Base-by-base conservation (phyloP, 2,329 filamentous ascomycete species). In the Thelonectria olida region DNA sequence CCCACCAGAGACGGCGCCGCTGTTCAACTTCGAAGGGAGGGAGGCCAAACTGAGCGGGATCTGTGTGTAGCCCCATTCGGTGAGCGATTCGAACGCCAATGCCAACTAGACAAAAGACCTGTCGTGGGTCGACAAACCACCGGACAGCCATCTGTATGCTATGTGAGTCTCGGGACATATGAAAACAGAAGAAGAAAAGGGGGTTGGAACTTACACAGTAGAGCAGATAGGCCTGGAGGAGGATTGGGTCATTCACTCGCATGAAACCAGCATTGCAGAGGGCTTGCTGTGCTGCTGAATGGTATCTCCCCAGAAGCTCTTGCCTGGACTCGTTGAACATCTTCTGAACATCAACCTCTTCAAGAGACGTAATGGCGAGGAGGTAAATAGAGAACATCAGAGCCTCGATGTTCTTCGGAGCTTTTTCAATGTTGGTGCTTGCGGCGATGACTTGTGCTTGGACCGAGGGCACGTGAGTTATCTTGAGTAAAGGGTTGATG, bases 1-100 rank as follows among this genome's bases (percentile, higher is more conserved):
- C 86, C 90, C 90, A 93, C 90, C 90, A 92, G 2, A 93, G 78
- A 36, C 90, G 83, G 50, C 90, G 85, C n/a, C 90, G 84, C 75
- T 91, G 84, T 75, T 92, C 90, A 4, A 86, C 84, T 68, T 92
- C 89, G 54, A 88, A 91, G 28, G 80, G 84, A 4, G 76, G 79
- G 3, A 87, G 67, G 5, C 74, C 82, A 52, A 84, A 84, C 56
- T 85, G 80, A 2, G 78, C 79, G 2, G 85, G 81, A 70, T 92
- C 90, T 38, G 81, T 83, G 64, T 92, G 87, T n/a, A 92, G 80
- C 4, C 89, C 89, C 77, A 92, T 85, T 4, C 88, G 84, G 68
- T 90, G 87, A 10, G 87, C 90, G 51, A 91, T 86, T 52, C 90
- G 87, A 23, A 91, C 83, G 1, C 87, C 88, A 34, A 92, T 81